These are phyloP conservation scores for Lentinula edodes DNA, from an alignment of 768 basidiomycete species.

Conservation along the genomic window DNA sequence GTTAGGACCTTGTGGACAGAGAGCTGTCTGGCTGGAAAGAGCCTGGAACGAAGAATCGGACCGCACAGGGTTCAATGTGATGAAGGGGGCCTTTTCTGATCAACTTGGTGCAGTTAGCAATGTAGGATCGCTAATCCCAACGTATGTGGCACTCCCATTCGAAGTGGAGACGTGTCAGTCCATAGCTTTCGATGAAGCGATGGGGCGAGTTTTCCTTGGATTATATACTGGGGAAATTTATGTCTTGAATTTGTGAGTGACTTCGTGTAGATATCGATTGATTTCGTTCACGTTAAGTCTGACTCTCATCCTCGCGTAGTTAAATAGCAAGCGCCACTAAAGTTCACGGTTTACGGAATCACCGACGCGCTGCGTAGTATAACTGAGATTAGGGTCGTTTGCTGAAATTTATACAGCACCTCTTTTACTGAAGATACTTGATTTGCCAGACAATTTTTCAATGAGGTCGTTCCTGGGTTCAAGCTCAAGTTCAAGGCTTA, in stretches of 20 bases:
- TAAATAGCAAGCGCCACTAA: no score
- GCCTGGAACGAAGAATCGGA: conserved; percentile 39
- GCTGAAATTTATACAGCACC: no score
- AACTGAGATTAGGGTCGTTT: no score
- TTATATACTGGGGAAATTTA: conserved; percentile 51
- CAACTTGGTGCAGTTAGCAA: conserved; percentile 11
- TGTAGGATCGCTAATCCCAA: conserved; percentile 37
- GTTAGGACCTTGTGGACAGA: conserved; percentile 35
- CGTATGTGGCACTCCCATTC: conserved; percentile 47
- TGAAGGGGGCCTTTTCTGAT: conserved; percentile 41
- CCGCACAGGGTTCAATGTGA: conserved; percentile 29
- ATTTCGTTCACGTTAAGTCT: neutral
- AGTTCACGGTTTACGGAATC: no score
- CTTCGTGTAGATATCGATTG: neutral
- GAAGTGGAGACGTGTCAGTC: conserved; percentile 37
- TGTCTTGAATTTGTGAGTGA: conserved; percentile 32
- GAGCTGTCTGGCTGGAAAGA: conserved; percentile 50
- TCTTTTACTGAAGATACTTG: no score
- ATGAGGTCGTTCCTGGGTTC: no score
- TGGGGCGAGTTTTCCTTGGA: conserved; percentile 45
- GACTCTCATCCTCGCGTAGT: neutral
- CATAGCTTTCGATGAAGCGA: conserved; percentile 51
- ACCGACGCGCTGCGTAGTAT: no score
- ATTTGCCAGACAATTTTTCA: no score
- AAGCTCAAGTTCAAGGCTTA: no score